Base-by-base conservation (phyloP, 2,329 filamentous ascomycete genomes). In the Ceratocystis colombiana region DNA sequence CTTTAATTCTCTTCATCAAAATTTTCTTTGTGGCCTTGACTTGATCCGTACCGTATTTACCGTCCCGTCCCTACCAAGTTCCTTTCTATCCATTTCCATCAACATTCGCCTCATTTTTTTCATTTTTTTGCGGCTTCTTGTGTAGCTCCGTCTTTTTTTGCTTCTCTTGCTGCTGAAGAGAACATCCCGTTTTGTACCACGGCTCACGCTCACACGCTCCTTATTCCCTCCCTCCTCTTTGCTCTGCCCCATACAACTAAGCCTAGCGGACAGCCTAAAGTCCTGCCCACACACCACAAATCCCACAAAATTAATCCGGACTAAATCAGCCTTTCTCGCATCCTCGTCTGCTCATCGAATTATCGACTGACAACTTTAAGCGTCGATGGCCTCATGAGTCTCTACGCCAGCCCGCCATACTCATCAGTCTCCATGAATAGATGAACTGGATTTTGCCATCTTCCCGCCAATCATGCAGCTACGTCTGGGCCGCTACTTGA, bases 361-460 rank as follows among this genome's bases (percentile, higher is more conserved):
- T 17, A 64, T 50, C 46, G 37, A 41, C 37, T 41, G 37, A 63
- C 41, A 61, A 65, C 50, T 33, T 33, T 15, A 64, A 64, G 64
- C 61, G 64, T 66, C 64, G 64, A 68, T 68, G 67, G 64, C 67
- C 62, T 66, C 67, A 62, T 66, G 55, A 66, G 67, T 68, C 64
- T 66, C 59, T 61, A 57, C 64, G 64, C 65, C 64, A 64, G 55
- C 59, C 25, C 61, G 48, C 50, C 61, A 53, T 33, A 63, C 33
- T 20, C 64, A 41, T 30, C 64, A 63, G 64, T 57, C 61, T 66
- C 53, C 28, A 68, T 68, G 66, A 68, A 64, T 66, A 66, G 64
- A 62, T 66, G 67, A 68, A 64, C 33, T 61, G 61, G 45, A 61
- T 45, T 33, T 55, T 62, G 53, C 64, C 44, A 64, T 44, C 46